Evolutionary conservation across 202 grass and related monocot species (phyloP).

Genomic region (Zoysia matrella): DNA sequence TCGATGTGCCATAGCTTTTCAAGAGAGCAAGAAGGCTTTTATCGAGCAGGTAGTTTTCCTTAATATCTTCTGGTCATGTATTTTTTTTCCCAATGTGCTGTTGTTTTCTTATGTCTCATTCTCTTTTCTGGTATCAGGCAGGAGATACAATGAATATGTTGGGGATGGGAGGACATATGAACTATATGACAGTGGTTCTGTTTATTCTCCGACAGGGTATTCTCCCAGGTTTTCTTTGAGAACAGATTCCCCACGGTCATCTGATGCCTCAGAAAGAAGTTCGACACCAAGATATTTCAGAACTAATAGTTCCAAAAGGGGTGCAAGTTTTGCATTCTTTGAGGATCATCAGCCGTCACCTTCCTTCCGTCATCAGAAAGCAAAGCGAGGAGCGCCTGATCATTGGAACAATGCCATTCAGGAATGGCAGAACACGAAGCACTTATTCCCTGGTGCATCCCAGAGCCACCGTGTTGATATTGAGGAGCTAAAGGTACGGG

Average conservation of each 20-base stretch:
- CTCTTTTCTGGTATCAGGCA: slow-evolving; percentile 53
- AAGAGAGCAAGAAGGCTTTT: slow-evolving; percentile 64
- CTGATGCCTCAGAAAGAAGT: slow-evolving; percentile 14
- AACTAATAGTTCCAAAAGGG: slow-evolving; percentile 59
- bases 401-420: slow-evolving; percentile 50
- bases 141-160: slow-evolving; percentile 52
- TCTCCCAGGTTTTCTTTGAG: slow-evolving; percentile 61
- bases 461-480: slow-evolving; percentile 53
- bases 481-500: slow-evolving; percentile 75
- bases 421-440: slow-evolving; percentile 59
- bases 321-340: slow-evolving; percentile 45
- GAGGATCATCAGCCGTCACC: slow-evolving; percentile 61
- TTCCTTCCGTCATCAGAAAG: slow-evolving; percentile 63
- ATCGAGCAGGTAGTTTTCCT: slow-evolving; percentile 58
- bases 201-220: slow-evolving; percentile 60
- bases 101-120: slow-evolving; percentile 33
- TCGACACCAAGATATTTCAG: not conserved
- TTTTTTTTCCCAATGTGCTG: not conserved
- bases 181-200: slow-evolving; percentile 62
- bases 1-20: slow-evolving; percentile 65
- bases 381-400: slow-evolving; percentile 42
- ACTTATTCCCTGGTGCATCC: slow-evolving; percentile 38
- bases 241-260: slow-evolving; percentile 48
- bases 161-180: slow-evolving; percentile 60
- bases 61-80: slow-evolving; percentile 2